Conservation (phyloP, 768 basidiomycete species). For the Hirschioporus abietinus region DNA sequence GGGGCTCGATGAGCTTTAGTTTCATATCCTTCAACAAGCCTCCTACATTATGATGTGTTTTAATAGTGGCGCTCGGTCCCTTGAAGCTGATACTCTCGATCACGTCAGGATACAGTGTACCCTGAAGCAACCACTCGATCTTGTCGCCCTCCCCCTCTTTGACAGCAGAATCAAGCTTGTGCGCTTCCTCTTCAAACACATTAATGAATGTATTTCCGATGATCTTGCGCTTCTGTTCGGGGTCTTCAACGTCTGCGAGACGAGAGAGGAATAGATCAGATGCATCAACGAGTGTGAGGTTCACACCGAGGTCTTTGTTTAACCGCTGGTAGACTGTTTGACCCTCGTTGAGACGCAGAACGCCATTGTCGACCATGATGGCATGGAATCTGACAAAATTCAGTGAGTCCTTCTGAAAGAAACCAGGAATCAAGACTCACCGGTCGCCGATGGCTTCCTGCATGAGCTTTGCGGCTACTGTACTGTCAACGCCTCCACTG, state of each 20-base stretch:
- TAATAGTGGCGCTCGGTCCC: slow-evolving; percentile 97
- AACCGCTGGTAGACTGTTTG: slow-evolving; percentile 91
- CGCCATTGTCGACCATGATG: slow-evolving; percentile 99
- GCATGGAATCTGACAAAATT: slow-evolving; percentile 77
- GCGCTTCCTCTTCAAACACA: slow-evolving; percentile 92
- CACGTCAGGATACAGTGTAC: slow-evolving; percentile 97
- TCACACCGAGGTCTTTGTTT: slow-evolving; percentile 89
- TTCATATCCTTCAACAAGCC: slow-evolving; percentile 97
- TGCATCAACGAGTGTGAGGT: slow-evolving; percentile 92
- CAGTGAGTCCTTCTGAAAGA: slow-evolving; percentile 3
- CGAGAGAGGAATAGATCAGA: slow-evolving; percentile 88
- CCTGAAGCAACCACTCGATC: slow-evolving; percentile 96
- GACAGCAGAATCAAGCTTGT: slow-evolving; percentile 83
- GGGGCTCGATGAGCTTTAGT: slow-evolving; percentile 95
- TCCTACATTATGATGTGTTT: slow-evolving; percentile 99
- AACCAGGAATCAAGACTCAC: slow-evolving; percentile 33
- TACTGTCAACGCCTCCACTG: slow-evolving; percentile 95
- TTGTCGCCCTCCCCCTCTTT: slow-evolving; percentile 68
- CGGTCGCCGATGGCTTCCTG: slow-evolving; percentile 98
- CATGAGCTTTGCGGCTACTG: slow-evolving; percentile 98
- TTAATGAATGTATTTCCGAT: slow-evolving; percentile 99
- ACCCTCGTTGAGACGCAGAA: slow-evolving; percentile 88
- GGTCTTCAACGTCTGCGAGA: slow-evolving; percentile 90
- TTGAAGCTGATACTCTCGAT: slow-evolving; percentile 99
- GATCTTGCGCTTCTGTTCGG: slow-evolving; percentile 95